A percentile compares a stretch with the other conserved stretches of the same genome.
These are phyloP conservation scores for Phytophthora vignae DNA, from an alignment of 352 stramenopile genomes.

Conservation along the genomic window DNA sequence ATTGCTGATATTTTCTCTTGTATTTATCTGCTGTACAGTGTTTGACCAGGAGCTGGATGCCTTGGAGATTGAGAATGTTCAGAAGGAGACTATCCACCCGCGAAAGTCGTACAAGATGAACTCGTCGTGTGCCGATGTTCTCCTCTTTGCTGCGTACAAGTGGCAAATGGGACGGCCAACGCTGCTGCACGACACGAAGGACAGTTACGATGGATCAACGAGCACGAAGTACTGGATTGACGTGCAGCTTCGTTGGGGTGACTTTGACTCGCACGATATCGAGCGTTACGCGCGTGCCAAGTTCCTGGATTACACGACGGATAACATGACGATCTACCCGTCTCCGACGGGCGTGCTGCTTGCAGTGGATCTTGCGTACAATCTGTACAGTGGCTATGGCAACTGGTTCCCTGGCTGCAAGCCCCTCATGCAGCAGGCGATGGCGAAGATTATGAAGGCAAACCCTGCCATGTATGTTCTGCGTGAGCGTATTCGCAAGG, in stretches of 20 bases:
- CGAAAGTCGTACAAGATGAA: conserved; percentile 99
- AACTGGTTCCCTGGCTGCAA: conserved; percentile 99
- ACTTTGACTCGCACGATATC: conserved; percentile 99
- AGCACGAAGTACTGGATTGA: conserved; percentile 99
- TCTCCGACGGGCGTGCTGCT: conserved; percentile 98
- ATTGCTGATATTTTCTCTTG: conserved; percentile 7
- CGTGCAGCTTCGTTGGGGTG: conserved; percentile 99
- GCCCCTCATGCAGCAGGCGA: conserved; percentile 99
- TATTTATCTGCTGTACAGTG: conserved; percentile 89
- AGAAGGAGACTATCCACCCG: conserved; percentile 99
- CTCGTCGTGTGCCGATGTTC: conserved; percentile 98
- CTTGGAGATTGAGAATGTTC: conserved; percentile 99
- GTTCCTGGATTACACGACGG: conserved; percentile 99
- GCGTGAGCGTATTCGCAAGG: conserved; percentile 99
- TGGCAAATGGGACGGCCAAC: conserved; percentile 94
- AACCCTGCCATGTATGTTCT: conserved; percentile 99
- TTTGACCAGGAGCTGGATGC: conserved; percentile 99
- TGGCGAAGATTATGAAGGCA: conserved; percentile 99
- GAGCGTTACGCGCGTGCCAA: conserved; percentile 99
- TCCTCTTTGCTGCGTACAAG: conserved; percentile 99
- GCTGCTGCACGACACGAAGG: conserved; percentile 94
- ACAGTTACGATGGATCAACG: conserved; percentile 97
- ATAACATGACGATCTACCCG: conserved; percentile 99
- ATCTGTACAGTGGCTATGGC: conserved; percentile 99
- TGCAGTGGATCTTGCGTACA: conserved; percentile 99